Conservation (phyloP, 192 early-diverging fungal genomes). For the Oehlia diaphana region DNA sequence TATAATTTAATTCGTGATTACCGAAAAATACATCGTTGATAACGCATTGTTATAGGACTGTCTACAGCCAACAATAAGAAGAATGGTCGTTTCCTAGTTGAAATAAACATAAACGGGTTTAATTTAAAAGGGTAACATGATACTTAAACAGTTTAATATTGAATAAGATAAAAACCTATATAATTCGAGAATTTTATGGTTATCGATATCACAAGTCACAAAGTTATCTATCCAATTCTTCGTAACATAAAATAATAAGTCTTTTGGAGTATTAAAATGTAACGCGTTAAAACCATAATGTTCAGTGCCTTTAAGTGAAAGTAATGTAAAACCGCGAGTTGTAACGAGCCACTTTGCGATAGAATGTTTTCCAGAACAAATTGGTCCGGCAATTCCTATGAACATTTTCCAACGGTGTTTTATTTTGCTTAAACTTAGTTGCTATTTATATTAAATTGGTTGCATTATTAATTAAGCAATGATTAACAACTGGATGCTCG, state of each 20-base stretch:
- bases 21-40: slow-evolving; percentile 53
- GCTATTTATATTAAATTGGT: too few species aligned
- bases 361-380: slow-evolving; percentile 65
- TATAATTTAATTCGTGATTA: slow-evolving; percentile 19
- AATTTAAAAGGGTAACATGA: background rate
- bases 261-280: slow-evolving; percentile 57
- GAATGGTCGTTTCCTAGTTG: slow-evolving; percentile 71
- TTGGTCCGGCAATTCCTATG: slow-evolving; percentile 65
- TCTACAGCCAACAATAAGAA: slow-evolving; percentile 84
- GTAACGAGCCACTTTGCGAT: slow-evolving; percentile 60
- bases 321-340: slow-evolving; percentile 48
- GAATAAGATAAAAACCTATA: slow-evolving; percentile 41
- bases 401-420: slow-evolving; percentile 55
- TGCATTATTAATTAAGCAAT: too few species aligned
- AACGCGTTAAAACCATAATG: slow-evolving; percentile 8
- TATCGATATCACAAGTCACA: slow-evolving; percentile 67
- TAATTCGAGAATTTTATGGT: slow-evolving; percentile 53
- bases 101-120: background rate
- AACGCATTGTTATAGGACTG: slow-evolving; percentile 72
- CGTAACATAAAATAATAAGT: slow-evolving; percentile 68
- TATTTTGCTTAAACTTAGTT: too few species aligned
- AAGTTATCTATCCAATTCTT: slow-evolving; percentile 73
- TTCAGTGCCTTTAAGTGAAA: slow-evolving; percentile 33
- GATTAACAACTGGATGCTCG: too few species aligned
- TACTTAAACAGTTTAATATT: background rate